Evolutionary conservation across 2,329 filamentous ascomycete genomes (phyloP), one percentile per base, ranked within the genome.

Genomic region (Apiospora hydei): DNA sequence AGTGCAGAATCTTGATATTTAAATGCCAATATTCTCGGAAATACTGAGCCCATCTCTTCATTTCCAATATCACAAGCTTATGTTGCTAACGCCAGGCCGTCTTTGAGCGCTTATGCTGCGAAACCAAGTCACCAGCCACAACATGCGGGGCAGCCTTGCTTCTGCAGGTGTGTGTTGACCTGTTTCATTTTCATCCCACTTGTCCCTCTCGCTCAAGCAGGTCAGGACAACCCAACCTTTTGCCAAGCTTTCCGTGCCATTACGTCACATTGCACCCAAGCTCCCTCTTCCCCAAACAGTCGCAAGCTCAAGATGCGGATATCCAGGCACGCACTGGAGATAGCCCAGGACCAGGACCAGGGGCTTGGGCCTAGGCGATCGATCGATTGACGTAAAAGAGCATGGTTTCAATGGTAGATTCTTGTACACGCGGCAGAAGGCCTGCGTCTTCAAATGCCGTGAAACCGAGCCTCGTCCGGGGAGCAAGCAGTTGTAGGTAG

Each of bases 331-430:
- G 26, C 11, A 30, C 13, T 3, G 18, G 14, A 18, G 7, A 2
- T 16, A 38, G 34, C 5, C 34, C 34, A 38, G 34, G 5, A 6
- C 51, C 18, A 49, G 26, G 51, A 57, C 53, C 38, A 53, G 53
- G 53, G 53, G 30, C 53, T 11, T 34, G 66, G 14, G 34, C 14
- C 24, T 68, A 30, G 16, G 43, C 24, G 66, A 68, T 68, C 66
- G 66, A 49, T 49, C 67, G 67, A 69, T 69, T 69, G 67, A 69
- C 67, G 67, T 49, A 69, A 14, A 38, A 21, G 34, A 24, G 10
- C 34, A 41, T 16, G 5, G 18, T 18, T 64, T 34, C 57, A 41
- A 18, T 34, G 21, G 30, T 10, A 21, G 53, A 21, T 61, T 38
- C 21, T 34, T 24, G 57, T 21, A 41, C 57, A 64, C 57, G 34